Evolutionary conservation across 345 rosid species (phyloP).

Genomic region (Salix brachista): DNA sequence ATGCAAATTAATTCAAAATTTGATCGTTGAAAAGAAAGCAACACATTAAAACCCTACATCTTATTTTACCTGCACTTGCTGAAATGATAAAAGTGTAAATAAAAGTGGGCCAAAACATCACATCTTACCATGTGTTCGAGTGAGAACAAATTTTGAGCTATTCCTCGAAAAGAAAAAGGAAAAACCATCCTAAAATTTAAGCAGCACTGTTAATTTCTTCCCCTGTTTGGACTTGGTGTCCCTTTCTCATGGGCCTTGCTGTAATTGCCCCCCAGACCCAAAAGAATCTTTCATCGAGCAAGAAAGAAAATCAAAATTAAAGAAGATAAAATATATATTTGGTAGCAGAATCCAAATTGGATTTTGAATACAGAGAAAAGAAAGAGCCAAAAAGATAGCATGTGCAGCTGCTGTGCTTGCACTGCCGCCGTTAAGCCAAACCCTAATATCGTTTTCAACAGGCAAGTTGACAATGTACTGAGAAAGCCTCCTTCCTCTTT

Average conservation of each 20-base stretch:
- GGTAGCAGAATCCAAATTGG: neutral
- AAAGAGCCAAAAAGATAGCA: constrained; percentile 1
- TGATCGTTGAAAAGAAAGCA: no score
- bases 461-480: no score
- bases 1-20: no score
- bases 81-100: no score
- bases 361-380: neutral
- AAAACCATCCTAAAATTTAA: neutral
- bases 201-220: neutral
- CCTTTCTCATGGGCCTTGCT: neutral
- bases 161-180: no score
- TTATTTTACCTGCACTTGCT: no score
- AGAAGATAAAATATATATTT: neutral
- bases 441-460: neutral
- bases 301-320: neutral
- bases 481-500: no score
- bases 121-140: neutral
- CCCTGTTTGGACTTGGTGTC: neutral
- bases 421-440: neutral
- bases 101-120: no score
- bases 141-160: neutral
- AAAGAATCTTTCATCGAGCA: neutral
- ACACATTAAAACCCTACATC: no score
- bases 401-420: constrained; percentile 5
- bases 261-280: neutral